phyloP scores from a whole-genome alignment of 176 grass and related monocot species.

The Triticum turgidum region DNA sequence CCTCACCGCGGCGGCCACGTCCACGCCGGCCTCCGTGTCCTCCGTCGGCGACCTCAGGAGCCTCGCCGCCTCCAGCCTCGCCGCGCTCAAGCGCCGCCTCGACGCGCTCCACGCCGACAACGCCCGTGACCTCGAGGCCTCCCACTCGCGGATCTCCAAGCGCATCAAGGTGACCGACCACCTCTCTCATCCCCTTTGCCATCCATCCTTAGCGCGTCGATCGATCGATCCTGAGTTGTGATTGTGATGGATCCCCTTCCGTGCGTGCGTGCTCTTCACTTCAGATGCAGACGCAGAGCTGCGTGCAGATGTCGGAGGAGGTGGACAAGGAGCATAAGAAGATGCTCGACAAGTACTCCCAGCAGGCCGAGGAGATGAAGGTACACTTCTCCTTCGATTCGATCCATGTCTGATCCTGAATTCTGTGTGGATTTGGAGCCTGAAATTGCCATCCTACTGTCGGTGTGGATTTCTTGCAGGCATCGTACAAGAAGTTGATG shows the following conservation, averaged over 20 bases:
- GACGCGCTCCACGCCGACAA: conserved; percentile 42
- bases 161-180: conserved; percentile 41
- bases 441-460: background rate
- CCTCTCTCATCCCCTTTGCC: background rate
- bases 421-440: background rate
- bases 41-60: conserved; percentile 42
- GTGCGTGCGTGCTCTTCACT: background rate
- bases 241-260: background rate
- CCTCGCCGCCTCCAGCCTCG: conserved; percentile 40
- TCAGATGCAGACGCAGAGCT: conserved; percentile 64
- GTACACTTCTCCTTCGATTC: background rate
- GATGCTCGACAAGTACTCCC: conserved; percentile 39
- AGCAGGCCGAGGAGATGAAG: conserved; percentile 36
- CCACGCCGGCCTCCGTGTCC: background rate
- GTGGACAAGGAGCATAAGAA: conserved; percentile 52
- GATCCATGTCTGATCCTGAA: background rate
- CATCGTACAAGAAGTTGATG: too few relatives aligned
- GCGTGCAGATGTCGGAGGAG: conserved; percentile 45
- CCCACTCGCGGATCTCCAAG: conserved; percentile 57
- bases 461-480: background rate
- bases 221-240: background rate
- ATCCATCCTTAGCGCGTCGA: background rate
- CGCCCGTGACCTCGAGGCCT: conserved; percentile 39
- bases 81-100: conserved; percentile 53
- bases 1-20: background rate